These are phyloP conservation scores for Diospyros kaki DNA, from an alignment of 148 eudicot genomes.

Conservation along the genomic window DNA sequence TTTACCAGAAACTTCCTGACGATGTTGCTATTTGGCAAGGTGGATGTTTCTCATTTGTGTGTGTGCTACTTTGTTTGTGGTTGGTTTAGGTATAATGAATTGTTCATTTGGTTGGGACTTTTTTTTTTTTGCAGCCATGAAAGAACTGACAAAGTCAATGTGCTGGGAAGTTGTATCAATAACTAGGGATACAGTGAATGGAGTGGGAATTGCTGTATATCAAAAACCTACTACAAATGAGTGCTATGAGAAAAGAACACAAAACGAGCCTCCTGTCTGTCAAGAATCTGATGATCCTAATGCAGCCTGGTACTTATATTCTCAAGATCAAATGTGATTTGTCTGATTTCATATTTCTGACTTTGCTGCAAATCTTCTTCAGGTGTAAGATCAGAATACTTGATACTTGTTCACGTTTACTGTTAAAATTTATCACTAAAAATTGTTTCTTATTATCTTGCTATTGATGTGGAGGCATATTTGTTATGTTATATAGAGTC, in stretches of 20 bases:
- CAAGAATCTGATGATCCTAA: conserved; percentile 46
- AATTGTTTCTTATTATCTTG: background rate
- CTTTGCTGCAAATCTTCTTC: background rate
- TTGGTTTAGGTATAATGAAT: background rate
- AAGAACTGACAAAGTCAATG: conserved; percentile 60
- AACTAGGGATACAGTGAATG: conserved; percentile 64
- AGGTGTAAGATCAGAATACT: no score
- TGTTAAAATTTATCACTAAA: no score
- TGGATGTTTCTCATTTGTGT: conserved; percentile 9
- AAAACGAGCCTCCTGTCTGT: conserved; percentile 69
- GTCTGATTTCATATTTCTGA: background rate
- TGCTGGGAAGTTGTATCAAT: conserved; percentile 80
- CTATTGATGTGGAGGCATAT: background rate
- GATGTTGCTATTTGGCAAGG: conserved; percentile 52
- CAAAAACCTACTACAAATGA: conserved; percentile 68
- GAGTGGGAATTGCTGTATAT: conserved; percentile 71
- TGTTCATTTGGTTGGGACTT: conserved; percentile 3
- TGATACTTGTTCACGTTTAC: background rate
- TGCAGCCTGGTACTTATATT: conserved; percentile 42
- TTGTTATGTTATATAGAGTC: background rate
- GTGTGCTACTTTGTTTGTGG: background rate
- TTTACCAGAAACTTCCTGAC: conserved; percentile 34
- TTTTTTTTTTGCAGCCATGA: conserved; percentile 59
- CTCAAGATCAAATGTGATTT: background rate
- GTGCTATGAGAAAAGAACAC: conserved; percentile 67